Evolutionary conservation across 257 asterid species (phyloP).

Genomic region (Oldenlandia corymbosa): DNA sequence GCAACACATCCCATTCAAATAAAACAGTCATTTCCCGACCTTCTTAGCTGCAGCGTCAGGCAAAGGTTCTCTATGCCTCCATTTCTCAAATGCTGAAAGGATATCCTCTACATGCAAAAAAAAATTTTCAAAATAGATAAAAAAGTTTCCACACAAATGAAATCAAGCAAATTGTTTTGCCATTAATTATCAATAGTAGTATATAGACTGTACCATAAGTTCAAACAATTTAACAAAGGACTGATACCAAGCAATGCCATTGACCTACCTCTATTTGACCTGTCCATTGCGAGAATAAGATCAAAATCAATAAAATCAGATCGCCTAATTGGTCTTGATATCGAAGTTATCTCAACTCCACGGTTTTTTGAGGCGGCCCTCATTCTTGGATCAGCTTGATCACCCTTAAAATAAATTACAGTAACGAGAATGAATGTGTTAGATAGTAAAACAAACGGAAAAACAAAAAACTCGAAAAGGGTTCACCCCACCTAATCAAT

Average conservation of each 20-base stretch:
- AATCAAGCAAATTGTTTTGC: not conserved
- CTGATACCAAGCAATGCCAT: not conserved
- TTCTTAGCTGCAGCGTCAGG: conserved; percentile 56
- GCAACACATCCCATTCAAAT: not conserved
- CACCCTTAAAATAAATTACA: conserved; percentile 40
- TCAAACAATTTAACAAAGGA: too few species aligned
- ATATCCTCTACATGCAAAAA: conserved; percentile 43
- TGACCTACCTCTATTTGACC: conserved; percentile 65
- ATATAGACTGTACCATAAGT: not conserved
- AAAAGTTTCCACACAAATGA: not conserved
- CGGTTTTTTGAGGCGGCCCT: conserved; percentile 84
- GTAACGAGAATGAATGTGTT: conserved; percentile 5
- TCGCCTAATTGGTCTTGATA: conserved; percentile 73
- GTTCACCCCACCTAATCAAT: not conserved
- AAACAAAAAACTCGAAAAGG: not conserved
- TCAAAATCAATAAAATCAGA: conserved; percentile 86
- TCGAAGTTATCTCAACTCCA: conserved; percentile 79
- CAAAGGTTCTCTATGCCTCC: conserved; percentile 60
- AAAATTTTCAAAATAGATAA: not conserved
- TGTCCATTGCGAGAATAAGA: conserved; percentile 94
- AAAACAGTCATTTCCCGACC: conserved; percentile 29
- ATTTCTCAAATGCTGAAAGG: conserved; percentile 59
- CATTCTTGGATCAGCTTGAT: conserved; percentile 92
- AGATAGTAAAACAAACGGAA: not conserved
- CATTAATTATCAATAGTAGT: not conserved